Evolutionary conservation across 2,329 filamentous ascomycete genomes (phyloP), one percentile per base, ranked within the genome.

Genomic region (Nothophaeocryptopus gaeumannii): DNA sequence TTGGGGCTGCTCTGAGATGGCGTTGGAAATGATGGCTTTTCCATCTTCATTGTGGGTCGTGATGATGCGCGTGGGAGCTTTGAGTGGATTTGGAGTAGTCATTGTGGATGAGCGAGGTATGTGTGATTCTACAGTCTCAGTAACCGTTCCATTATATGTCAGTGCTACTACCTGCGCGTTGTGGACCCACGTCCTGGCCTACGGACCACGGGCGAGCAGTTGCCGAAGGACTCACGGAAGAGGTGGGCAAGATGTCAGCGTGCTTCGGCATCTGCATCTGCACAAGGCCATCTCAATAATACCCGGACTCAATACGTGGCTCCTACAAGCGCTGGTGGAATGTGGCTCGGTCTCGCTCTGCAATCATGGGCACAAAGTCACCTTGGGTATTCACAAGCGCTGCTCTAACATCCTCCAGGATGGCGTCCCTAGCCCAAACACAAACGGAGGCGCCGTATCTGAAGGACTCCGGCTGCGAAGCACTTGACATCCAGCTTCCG

Each of bases 321-420:
- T 36, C 34, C 14, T 39, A 39, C 13, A 5, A 20, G 36, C 13
- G 36, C 8, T 38, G 5, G n/a, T n/a, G n/a, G n/a, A n/a, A n/a
- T n/a, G n/a, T n/a, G n/a, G n/a, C n/a, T n/a, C n/a, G n/a, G n/a
- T n/a, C n/a, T n/a, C n/a, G n/a, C n/a, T n/a, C n/a, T n/a, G n/a
- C n/a, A n/a, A n/a, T n/a, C n/a, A n/a, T n/a, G n/a, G n/a, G n/a
- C n/a, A n/a, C 74, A 0, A 76, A 85, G n/a, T 82, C 79, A 0
- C 79, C 81, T 0, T 85, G 81, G 82, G 67, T 84, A 3, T 63
- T 85, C 8, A 82, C 80, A 0, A 65, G 77, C 0, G 79, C 83
- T 13, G 81, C 82, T 0, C 61, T 85, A 12, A 63, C 66, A 34
- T 48, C 63, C 2, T 68, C 66, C 57, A 58, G 56, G 26, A 56